Percentiles rank a stretch among this genome's conserved stretches.
Evolutionary conservation across 805 yeast genomes (phyloP).

Genomic region (Saturnispora quitensis): DNA sequence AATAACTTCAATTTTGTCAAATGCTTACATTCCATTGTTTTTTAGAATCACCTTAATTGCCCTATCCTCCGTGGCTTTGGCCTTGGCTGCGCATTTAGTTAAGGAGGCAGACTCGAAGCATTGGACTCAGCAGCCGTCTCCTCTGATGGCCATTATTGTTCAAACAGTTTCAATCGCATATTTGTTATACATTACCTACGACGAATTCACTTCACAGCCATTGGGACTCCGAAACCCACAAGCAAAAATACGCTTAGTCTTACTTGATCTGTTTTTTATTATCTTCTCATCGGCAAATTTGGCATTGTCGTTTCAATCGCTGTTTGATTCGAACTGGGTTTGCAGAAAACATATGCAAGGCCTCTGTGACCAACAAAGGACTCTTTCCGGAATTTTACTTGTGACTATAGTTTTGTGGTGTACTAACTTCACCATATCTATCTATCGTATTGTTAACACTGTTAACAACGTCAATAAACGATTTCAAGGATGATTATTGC

Average conservation of each 20-base stretch:
- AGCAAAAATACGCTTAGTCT: slow-evolving; percentile 70
- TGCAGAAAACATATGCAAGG: slow-evolving; percentile 37
- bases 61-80: slow-evolving; percentile 61
- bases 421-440: slow-evolving; percentile 71
- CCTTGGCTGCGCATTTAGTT: slow-evolving; percentile 55
- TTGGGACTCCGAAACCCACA: slow-evolving; percentile 80
- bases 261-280: slow-evolving; percentile 78
- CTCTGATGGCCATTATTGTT: slow-evolving; percentile 86
- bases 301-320: slow-evolving; percentile 74
- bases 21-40: slow-evolving; percentile 74
- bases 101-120: slow-evolving; percentile 15
- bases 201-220: slow-evolving; percentile 89
- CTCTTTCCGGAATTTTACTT: slow-evolving; percentile 71
- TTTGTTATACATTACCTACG: slow-evolving; percentile 72
- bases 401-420: slow-evolving; percentile 77
- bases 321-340: slow-evolving; percentile 78
- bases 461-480: slow-evolving; percentile 6
- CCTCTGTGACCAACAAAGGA: slow-evolving; percentile 72
- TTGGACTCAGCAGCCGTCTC: slow-evolving; percentile 72
- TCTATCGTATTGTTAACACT: slow-evolving; percentile 75
- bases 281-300: slow-evolving; percentile 84
- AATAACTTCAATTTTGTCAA: slow-evolving; percentile 51
- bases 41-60: slow-evolving; percentile 53
- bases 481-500: neutral
- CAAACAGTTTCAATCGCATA: slow-evolving; percentile 73